phyloP scores from a whole-genome alignment of 345 rosid species.

The Lepidium sativum region DNA sequence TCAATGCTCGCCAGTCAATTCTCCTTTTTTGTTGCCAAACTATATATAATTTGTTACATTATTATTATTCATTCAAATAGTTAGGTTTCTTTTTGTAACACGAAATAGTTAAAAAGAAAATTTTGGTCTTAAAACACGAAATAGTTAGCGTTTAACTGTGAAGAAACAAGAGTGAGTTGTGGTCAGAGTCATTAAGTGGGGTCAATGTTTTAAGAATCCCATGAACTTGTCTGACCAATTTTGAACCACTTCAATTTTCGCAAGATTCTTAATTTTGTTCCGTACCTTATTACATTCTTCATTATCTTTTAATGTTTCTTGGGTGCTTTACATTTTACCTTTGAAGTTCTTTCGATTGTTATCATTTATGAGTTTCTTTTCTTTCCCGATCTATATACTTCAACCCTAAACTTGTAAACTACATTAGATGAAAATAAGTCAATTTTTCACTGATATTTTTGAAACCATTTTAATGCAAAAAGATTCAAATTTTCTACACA shows the following conservation, averaged over 20 bases:
- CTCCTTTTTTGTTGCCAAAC: neutral
- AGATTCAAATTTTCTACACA: no score
- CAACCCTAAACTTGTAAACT: no score
- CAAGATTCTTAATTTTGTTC: neutral
- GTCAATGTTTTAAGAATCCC: constrained; percentile 28
- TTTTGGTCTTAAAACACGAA: neutral
- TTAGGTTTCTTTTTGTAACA: no score
- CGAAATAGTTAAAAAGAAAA: no score
- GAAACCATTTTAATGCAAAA: no score
- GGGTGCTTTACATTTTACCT: neutral
- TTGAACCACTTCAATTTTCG: constrained; percentile 2
- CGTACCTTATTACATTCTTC: neutral
- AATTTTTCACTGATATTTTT: no score
- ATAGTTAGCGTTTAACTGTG: neutral
- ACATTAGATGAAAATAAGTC: no score
- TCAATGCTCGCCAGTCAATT: constrained; percentile 5
- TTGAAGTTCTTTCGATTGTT: neutral
- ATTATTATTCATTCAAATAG: neutral
- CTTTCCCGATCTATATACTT: no score
- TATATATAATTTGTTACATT: neutral
- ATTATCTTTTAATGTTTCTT: neutral
- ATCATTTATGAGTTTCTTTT: neutral
- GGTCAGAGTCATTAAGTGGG: constrained; percentile 6
- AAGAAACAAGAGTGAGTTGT: neutral
- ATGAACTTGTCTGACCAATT: constrained; percentile 18